Evolutionary conservation across 805 yeast species (phyloP).

Genomic region (Ogataea salicorniae): DNA sequence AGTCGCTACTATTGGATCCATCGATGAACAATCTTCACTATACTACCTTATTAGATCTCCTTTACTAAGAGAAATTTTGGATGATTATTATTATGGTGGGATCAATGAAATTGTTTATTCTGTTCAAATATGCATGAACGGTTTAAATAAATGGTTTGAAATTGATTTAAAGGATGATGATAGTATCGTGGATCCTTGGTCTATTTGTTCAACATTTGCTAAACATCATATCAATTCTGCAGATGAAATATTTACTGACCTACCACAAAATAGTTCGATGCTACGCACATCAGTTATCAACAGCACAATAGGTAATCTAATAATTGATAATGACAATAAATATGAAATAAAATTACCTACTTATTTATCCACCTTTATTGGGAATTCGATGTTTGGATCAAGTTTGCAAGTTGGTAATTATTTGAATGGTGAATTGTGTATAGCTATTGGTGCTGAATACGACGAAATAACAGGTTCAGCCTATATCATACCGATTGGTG

Average conservation of each 20-base stretch:
- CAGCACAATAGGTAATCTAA: neutral
- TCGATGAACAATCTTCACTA: conserved; percentile 5
- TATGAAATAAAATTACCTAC: conserved; percentile 1
- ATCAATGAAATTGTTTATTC: conserved; percentile 41
- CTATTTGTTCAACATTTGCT: conserved; percentile 27
- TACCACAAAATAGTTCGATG: neutral
- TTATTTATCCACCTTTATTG: conserved; percentile 14
- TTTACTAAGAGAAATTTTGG: conserved; percentile 35
- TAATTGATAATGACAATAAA: neutral
- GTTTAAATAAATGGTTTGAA: conserved; percentile 38
- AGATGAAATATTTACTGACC: neutral
- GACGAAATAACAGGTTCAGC: conserved; percentile 41
- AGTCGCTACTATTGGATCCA: conserved; percentile 17
- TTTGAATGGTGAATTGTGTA: conserved; percentile 28
- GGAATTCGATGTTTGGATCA: conserved; percentile 43
- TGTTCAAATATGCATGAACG: conserved; percentile 33
- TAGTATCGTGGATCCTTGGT: conserved; percentile 27
- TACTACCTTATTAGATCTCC: conserved; percentile 35
- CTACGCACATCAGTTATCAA: neutral
- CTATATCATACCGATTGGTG: conserved; percentile 37
- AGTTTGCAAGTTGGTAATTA: conserved; percentile 40
- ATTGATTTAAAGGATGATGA: conserved; percentile 11
- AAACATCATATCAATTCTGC: conserved; percentile 1
- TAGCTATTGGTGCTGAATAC: conserved; percentile 49
- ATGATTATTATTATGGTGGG: conserved; percentile 50